Base-by-base conservation (phyloP, 2,329 filamentous ascomycete species). In the Teratosphaeria zuluensis region DNA sequence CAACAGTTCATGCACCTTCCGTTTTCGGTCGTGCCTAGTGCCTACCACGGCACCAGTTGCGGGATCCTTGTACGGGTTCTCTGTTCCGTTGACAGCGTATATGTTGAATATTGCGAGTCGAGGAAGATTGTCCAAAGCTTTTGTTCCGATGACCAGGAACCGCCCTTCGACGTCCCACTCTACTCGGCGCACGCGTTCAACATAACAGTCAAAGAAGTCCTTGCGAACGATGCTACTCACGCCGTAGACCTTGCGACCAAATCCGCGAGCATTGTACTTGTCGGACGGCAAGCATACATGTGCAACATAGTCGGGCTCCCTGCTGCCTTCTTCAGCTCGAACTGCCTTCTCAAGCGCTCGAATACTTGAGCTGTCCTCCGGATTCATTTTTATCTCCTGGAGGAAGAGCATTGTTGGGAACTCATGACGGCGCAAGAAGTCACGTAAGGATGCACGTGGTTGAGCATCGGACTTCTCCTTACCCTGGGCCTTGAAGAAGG, bases 121-220 rank as follows among this genome's bases (percentile, higher is more conserved):
- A 8, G 62, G 63, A n/a, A 59, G 54, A 9, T 56, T 24, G 9
- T 35, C n/a, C 2, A 19, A 24, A 8, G 32, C 67, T 31, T 64
- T 65, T 1, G 67, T 70, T 64, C 80, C 75, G 12, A 78, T 71
- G 24, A 82, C 69, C n/a, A 75, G 71, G 4, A 82, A 72, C 0
- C 80, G 74, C 3, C 80, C 80, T 72, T 83, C 80, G 1, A 69
- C 63, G 57, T 83, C 80, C 80, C 79, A 83, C 9, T 73, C 67
- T 0, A 80, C 77, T 0, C 71, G 73, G 7, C 76, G 70, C 0
- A 77, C 69, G 3, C 58, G 56, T 0, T 66, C 60, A 9, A 74
- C 68, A 24, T 66, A 58, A 1, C 59, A 31, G 11, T 68, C 59
- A 55, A 54, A 55, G 33, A 80, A 75, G 62, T 81, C 78, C 11